Base-by-base conservation (phyloP, 2,329 filamentous ascomycete species). In the Taxawa tesnikishii region DNA sequence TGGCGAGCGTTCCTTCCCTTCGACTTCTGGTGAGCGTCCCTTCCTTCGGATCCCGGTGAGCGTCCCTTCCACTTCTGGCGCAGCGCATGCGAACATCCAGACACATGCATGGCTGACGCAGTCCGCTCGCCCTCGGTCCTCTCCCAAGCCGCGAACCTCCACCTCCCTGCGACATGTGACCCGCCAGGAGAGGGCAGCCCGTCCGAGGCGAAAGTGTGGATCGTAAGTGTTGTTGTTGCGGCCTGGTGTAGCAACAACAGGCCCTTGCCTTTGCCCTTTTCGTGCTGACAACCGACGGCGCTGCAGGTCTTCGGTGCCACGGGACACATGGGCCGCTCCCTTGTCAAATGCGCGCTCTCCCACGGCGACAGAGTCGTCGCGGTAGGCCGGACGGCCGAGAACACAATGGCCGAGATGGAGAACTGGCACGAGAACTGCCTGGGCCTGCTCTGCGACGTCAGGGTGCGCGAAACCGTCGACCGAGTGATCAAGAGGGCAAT, bases 321-420 rank as follows among this genome's bases (percentile, higher is more conserved):
- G n/a, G 90, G 90, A 34, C 90, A 98, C 49, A 93, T 96, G 68
- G 90, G 90, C 37, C 79, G 84, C 32, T 92, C 83, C 6, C 73
- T 96, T 13, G 83, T 88, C 38, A 88, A 90, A 48, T 75, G 73
- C 33, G 84, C 82, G 11, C 68, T 96, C 14, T 67, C 73, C 11
- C 80, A 84, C 45, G 79, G 80, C 44, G 90, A 98, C 53, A 68
- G 78, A 31, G 88, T 94, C 36, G 77, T 79, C 3, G 84, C 84
- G 5, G 87, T 94, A 7, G 90, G 90, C 6, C 78, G 83, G 41
- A 78, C 77, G 10, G 75, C 81, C 47, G 82, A 93, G 59, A 83
- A 83, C 37, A 78, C 67, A 15, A 68, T 73, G 6, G 70, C 75
- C 42, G 73, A 75, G 34, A 88, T 92, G 75, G 66, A 73, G 36